phyloP scores from a whole-genome alignment of 2,329 filamentous ascomycete genomes.

The Beauveria sp. region DNA sequence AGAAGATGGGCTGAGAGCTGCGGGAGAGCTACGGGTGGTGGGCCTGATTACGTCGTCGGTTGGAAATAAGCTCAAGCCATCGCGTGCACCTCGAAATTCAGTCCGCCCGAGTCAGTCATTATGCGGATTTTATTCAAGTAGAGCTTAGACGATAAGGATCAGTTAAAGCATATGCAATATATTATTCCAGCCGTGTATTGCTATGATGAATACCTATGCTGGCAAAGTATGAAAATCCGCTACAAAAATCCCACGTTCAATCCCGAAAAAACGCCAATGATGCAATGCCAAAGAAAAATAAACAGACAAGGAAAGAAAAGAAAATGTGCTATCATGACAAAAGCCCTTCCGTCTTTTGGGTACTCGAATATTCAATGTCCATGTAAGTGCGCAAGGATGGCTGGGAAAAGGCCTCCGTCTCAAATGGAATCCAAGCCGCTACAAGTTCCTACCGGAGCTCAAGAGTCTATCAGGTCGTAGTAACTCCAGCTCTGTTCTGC shows the following conservation, averaged over 20 bases:
- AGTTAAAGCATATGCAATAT: background rate
- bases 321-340: background rate
- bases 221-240: background rate
- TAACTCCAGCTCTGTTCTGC: background rate
- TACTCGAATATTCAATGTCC: background rate
- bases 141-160: background rate
- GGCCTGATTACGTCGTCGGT: constrained; percentile 8
- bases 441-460: background rate
- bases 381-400: background rate
- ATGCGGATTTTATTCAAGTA: no score
- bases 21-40: background rate
- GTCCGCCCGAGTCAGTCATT: no score
- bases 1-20: background rate
- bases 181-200: background rate
- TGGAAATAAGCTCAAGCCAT: background rate
- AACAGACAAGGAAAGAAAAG: background rate
- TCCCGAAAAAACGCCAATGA: constrained; percentile 1
- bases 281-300: background rate
- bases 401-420: background rate
- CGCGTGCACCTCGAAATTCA: background rate
- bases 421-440: background rate
- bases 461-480: no score
- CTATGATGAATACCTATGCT: background rate
- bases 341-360: background rate
- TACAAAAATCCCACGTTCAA: background rate